Base-by-base conservation (phyloP, 352 stramenopile species). In the Pythium periplocum region DNA sequence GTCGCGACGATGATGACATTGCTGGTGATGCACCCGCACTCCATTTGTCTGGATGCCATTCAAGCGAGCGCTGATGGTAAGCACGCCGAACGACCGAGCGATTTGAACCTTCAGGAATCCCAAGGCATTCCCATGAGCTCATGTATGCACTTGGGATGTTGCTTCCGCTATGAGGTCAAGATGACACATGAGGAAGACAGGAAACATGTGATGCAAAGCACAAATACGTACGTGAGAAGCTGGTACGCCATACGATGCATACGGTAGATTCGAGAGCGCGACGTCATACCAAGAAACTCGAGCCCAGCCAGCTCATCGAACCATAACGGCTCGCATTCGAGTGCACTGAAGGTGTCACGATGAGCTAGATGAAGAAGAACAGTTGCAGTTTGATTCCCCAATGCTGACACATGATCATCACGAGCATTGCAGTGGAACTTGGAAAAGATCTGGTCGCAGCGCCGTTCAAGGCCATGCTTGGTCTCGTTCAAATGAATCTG, bases 1-100 rank as follows among this genome's bases (percentile, higher is more conserved):
- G 56, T 3, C 47, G n/a, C n/a, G 57, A 45, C 48, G 64, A 58
- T 33, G 66, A 45, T 5, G 46, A 38, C 17, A 26, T 35, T 64
- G 1, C 35, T 44, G 34, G 10, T 51, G 31, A 26, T 26, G 17
- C 17, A 26, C 17, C 17, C 17, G 71, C 30, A 44, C 60, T 51
- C 75, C 79, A 86, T 59, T 84, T 86, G 64, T 90, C 79, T 6
- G 79, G 76, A 60, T 90, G 76, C 75, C 77, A 90, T 55, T 85
- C 68, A 47, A 90, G 64, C 34, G 74, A 80, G 3, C 64, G 67
- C n/a, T 57, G 63, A 48, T 87, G 79, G 48, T 87, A 87, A 37
- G 73, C 76, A 6, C 61, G 66, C 9, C 76, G 73, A 58, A 90
- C 81, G 11, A 56, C 62, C 37, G 61, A 57, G 26, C 65, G 78